A percentile compares a stretch with the other conserved stretches of the same genome.
Evolutionary conservation across 2,329 filamentous ascomycete species (phyloP).

Genomic region (Monosporascus sp.): DNA sequence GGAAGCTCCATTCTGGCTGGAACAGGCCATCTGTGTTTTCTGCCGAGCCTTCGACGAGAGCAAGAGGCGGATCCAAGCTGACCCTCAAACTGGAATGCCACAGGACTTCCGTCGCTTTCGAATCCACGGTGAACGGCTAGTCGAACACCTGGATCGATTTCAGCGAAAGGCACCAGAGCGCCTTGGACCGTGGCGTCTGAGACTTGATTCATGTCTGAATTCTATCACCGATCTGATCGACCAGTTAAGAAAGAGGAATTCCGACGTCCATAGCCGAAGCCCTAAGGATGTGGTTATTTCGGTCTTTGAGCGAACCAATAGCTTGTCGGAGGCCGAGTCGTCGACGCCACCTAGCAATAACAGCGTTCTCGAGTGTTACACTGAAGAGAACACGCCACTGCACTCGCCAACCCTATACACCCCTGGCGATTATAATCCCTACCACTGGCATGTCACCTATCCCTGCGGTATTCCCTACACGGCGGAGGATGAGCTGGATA

Average conservation of each 20-base stretch:
- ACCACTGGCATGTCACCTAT: slow-evolving; percentile 34
- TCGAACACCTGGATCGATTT: slow-evolving; percentile 35
- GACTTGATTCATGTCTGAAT: slow-evolving; percentile 31
- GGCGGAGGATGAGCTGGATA: slow-evolving; percentile 13
- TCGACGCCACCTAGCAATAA: slow-evolving; percentile 32
- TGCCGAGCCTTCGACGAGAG: slow-evolving; percentile 44
- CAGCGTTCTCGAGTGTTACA: slow-evolving; percentile 22
- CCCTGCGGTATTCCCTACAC: slow-evolving; percentile 22
- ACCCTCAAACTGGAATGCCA: slow-evolving; percentile 36
- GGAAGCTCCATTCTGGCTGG: slow-evolving; percentile 42
- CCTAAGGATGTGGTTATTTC: slow-evolving; percentile 31
- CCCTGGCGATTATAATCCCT: slow-evolving; percentile 25
- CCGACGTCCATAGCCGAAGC: slow-evolving; percentile 31
- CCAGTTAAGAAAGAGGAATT: slow-evolving; percentile 34
- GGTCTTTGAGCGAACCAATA: slow-evolving; percentile 46
- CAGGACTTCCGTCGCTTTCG: slow-evolving; percentile 48
- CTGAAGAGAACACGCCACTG: slow-evolving; percentile 20
- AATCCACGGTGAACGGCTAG: slow-evolving; percentile 44
- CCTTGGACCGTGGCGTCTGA: slow-evolving; percentile 22
- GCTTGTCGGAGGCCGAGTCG: slow-evolving; percentile 41
- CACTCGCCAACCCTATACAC: slow-evolving; percentile 25
- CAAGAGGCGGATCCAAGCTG: slow-evolving; percentile 35
- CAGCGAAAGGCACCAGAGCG: slow-evolving; percentile 27
- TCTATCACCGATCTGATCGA: slow-evolving; percentile 38
- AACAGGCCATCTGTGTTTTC: slow-evolving; percentile 41